Evolutionary conservation across 2,329 filamentous ascomycete genomes (phyloP), one percentile per base, ranked within the genome.

Genomic region (Colletotrichum cereale): DNA sequence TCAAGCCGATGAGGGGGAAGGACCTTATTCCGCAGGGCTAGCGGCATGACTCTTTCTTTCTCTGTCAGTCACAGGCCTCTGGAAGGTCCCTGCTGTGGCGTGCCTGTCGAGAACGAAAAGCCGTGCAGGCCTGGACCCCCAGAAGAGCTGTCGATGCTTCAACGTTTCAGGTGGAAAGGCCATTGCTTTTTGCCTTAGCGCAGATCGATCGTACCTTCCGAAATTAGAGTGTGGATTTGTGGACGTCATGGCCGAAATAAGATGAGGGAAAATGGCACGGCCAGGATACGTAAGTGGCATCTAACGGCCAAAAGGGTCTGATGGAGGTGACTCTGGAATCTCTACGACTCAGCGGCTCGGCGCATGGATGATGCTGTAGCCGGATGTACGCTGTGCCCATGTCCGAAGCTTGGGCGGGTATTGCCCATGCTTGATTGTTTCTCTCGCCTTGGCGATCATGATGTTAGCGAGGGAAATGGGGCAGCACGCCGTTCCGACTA

Each of bases 131-230:
- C 60, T 53, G 52, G 69, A 60, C 69, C 65, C 68, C 53, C 44
- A 60, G 58, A 69, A 69, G 58, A n/a, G 60, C 53, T 64, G 52
- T 63, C 52, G 66, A 69, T 72, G 65, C 69, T 72, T 72, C 69
- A 61, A 55, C 53, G 65, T 72, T 72, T 72, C 69, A 72, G 69
- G 69, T 64, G 52, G 58, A 36, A 71, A 71, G 65, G 57, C 50
- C 67, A 57, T 62, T 62, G 57, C 50, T 71, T 72, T 64, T 60
- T n/a, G 24, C 65, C 34, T 53, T 69, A 69, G 69, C 60, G 53
- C 60, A 72, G 69, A 72, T 72, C 69, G 69, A 69, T 72, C 69
- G 63, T 71, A 71, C 52, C 64, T 52, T 71, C 68, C 68, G 69
- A 72, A 64, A 72, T 72, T 72, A 58, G 38, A 36, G 58, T 40